Evolutionary conservation across 169 alveolate species (phyloP).

Genomic region (Babesia sp.): DNA sequence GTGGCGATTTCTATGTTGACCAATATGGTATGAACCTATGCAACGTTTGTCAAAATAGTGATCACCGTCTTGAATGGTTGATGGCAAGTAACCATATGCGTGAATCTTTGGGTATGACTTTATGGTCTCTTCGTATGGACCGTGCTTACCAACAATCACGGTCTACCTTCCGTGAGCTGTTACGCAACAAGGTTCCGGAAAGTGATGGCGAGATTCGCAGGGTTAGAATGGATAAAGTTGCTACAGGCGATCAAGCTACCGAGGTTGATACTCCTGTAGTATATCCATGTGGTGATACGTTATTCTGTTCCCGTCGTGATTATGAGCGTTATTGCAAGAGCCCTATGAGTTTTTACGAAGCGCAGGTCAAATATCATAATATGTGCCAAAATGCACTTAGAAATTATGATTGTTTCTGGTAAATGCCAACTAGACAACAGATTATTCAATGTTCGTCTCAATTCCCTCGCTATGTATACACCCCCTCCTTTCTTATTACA

Average conservation of each 20-base stretch:
- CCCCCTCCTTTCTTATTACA: too few relatives aligned
- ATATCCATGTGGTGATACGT: not conserved
- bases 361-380: constrained; percentile 13
- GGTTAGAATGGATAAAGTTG: not conserved
- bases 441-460: too few relatives aligned
- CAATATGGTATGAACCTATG: constrained; percentile 50
- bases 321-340: constrained; percentile 27
- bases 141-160: not conserved
- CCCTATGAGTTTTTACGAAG: constrained; percentile 1
- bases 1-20: constrained; percentile 61
- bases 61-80: constrained; percentile 61
- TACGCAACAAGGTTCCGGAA: not conserved
- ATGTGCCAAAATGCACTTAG: constrained; percentile 24
- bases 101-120: constrained; percentile 44
- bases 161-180: constrained; percentile 1
- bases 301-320: constrained; percentile 14
- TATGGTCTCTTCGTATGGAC: constrained; percentile 56
- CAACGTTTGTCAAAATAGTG: constrained; percentile 59
- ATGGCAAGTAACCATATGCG: constrained; percentile 30
- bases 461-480: too few relatives aligned
- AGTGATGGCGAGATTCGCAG: not conserved
- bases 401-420: constrained; percentile 26
- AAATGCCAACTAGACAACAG: not conserved
- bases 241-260: not conserved
- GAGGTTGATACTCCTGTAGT: not conserved